A percentile compares a stretch with the other conserved stretches of the same genome.
Evolutionary conservation across 2,329 filamentous ascomycete species (phyloP).

Genomic region (Aspergillus sp.): DNA sequence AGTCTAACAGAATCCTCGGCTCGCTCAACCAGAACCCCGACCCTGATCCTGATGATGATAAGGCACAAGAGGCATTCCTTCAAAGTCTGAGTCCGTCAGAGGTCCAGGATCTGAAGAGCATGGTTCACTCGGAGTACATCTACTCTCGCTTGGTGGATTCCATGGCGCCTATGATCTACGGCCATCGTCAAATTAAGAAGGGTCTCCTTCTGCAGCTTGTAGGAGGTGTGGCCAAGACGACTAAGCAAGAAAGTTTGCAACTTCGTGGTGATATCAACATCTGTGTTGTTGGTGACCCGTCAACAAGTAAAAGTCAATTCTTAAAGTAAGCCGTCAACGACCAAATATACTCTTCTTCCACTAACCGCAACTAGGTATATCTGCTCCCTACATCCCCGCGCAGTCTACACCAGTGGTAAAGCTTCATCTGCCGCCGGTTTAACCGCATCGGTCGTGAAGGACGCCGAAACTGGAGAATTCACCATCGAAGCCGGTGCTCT

Average conservation of each 20-base stretch:
- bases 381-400: constrained; percentile 91
- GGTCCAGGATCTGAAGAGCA: constrained; percentile 84
- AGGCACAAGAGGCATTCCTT: constrained; percentile 83
- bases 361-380: constrained; percentile 64
- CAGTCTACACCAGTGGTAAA: constrained; percentile 97
- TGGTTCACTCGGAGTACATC: constrained; percentile 95
- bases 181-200: constrained; percentile 97
- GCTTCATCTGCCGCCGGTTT: constrained; percentile 96
- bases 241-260: constrained; percentile 83
- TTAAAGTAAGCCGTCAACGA: constrained; percentile 60
- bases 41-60: constrained; percentile 73
- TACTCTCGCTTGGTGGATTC: constrained; percentile 91
- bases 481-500: constrained; percentile 97
- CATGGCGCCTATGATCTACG: constrained; percentile 94
- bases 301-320: constrained; percentile 96
- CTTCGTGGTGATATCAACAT: constrained; percentile 98
- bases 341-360: background rate
- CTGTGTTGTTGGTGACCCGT: constrained; percentile 95
- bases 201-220: constrained; percentile 90
- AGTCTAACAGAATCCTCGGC: constrained; percentile 80
- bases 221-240: constrained; percentile 91
- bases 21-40: constrained; percentile 73
- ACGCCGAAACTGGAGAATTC: constrained; percentile 97
- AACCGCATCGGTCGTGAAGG: constrained; percentile 94
- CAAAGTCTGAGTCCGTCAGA: constrained; percentile 81